Evolutionary conservation across 441 rosid species (phyloP), one percentile per base, ranked within the genome.

Genomic region (Gossypium trilobum): DNA sequence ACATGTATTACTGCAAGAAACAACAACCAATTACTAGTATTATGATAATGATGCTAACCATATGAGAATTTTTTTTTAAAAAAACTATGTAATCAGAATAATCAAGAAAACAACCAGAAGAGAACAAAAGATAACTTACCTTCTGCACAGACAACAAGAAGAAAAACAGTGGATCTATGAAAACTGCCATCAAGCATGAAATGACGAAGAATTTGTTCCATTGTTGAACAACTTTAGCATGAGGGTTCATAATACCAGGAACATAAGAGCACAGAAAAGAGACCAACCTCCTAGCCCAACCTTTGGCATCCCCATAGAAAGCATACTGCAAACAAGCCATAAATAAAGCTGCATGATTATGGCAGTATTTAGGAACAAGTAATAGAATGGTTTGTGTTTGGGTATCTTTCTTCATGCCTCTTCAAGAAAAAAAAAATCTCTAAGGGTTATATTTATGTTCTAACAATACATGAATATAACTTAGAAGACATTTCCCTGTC

Each of bases 201-300:
- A 87, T 79, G 52, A 86, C 91, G 76, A 90, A 88, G 75, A 88
- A 85, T 73, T 85, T 78, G 82, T 83, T 85, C 97, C 97, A 94
- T 2, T 9, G 71, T 71, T 86, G 93, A 78, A 91, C 89, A 67
- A 58, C 48, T 82, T 77, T 82, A 44, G 89, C 67, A 76, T 94
- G 98, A 76, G 98, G 97, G 83, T 91, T 94, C 88, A 90, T 87
- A 78, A 91, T 84, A 56, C 93, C 88, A 23, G 88, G 90, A 77
- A 89, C 64, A 80, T 67, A 73, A 56, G 77, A 70, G 60, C 20
- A 33, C 46, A 83, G 11, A 81, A 44, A 82, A n/a, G 91, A 79
- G 31, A 68, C 42, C 70, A 82, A 74, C 68, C 89, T 73, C 78
- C 79, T 87, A 36, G 88, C 90, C 90, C 97, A 91, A 14, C 97